A percentile compares a stretch with the other conserved stretches of the same genome.
Conservation (phyloP, 345 rosid species). For the Linum usitatissimum region DNA sequence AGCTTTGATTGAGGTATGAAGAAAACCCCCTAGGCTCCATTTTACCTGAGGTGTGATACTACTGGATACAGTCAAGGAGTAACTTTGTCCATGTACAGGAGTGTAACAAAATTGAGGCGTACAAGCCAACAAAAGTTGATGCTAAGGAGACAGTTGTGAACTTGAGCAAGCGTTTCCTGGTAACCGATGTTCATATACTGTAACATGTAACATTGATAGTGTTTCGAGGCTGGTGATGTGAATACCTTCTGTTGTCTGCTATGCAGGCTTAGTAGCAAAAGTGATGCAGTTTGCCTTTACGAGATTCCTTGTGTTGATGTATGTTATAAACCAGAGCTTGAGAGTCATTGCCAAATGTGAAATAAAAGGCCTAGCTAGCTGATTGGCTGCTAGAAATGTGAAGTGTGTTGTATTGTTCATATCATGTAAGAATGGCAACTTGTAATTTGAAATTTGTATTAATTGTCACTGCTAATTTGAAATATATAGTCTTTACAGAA, state of each 20-base stretch:
- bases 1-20: conserved; percentile 64
- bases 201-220: background rate
- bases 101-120: conserved; percentile 59
- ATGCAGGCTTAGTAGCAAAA: background rate
- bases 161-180: conserved; percentile 42
- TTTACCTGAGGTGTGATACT: background rate
- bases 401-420: background rate
- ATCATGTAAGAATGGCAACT: background rate
- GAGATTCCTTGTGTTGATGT: background rate
- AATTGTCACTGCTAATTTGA: too few relatives aligned
- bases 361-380: background rate
- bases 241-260: background rate
- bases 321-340: background rate
- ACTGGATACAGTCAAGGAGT: background rate
- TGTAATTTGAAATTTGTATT: too few relatives aligned
- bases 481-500: too few relatives aligned
- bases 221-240: background rate
- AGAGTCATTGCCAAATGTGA: background rate
- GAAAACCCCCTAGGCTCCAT: background rate
- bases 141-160: conserved; percentile 37
- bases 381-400: background rate
- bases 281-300: background rate
- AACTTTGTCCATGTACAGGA: conserved; percentile 32
- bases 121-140: conserved; percentile 50
- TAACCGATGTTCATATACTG: conserved; percentile 11